A percentile compares a stretch with the other conserved stretches of the same genome.
Evolutionary conservation across 306 rosid genomes (phyloP).

Genomic region (Vigna reflexopilosa): DNA sequence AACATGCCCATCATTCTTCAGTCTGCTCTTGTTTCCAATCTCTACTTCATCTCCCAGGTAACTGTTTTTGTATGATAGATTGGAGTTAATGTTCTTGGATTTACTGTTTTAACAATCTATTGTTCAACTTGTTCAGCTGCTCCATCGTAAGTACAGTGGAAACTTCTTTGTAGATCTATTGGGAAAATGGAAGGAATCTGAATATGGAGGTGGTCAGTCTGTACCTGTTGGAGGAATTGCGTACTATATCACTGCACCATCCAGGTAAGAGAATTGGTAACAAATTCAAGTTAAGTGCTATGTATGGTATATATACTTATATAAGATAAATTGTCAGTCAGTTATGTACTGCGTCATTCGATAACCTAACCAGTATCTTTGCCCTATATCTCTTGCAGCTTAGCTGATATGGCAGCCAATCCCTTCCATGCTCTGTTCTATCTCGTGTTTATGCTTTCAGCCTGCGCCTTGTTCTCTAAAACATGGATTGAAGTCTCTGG

Average conservation of each 20-base stretch:
- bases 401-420: slow-evolving; percentile 98
- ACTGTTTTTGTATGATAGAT: slow-evolving; percentile 35
- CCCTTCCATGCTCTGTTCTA: slow-evolving; percentile 94
- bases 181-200: slow-evolving; percentile 97
- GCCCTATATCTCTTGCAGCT: slow-evolving; percentile 59
- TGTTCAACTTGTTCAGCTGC: slow-evolving; percentile 57
- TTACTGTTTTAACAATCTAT: slow-evolving; percentile 29
- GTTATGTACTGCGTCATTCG: not conserved
- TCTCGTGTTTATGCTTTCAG: slow-evolving; percentile 88
- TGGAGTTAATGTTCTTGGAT: slow-evolving; percentile 9
- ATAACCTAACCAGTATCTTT: slow-evolving; percentile 23
- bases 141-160: slow-evolving; percentile 85
- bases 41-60: slow-evolving; percentile 97
- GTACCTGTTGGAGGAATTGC: slow-evolving; percentile 94
- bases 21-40: slow-evolving; percentile 92
- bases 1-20: slow-evolving; percentile 99
- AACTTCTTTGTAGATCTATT: slow-evolving; percentile 85
- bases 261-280: slow-evolving; percentile 61
- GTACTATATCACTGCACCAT: slow-evolving; percentile 91
- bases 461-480: slow-evolving; percentile 92
- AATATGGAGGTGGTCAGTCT: slow-evolving; percentile 87
- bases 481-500: slow-evolving; percentile 99
- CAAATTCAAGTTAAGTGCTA: not conserved
- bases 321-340: not conserved
- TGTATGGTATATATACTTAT: not conserved